Base-by-base conservation (phyloP, 495 filamentous ascomycete genomes). In the Delitschia confertaspora region DNA sequence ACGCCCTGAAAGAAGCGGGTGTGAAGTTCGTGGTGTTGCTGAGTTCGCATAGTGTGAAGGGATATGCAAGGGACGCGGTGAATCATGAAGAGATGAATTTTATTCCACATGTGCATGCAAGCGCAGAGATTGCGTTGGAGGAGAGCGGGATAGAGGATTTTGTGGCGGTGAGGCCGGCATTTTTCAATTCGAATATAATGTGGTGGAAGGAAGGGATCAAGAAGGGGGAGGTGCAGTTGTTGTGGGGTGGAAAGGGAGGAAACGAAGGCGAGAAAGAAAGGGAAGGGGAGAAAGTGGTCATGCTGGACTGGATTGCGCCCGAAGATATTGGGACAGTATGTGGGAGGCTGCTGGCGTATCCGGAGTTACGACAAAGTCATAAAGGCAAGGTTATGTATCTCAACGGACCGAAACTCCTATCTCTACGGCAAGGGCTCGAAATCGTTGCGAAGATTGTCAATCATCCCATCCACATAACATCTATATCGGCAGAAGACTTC, bases 21-120 rank as follows among this genome's bases (percentile, higher is more conserved):
- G 41, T 54, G 14, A 36, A 41, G 16, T 45, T 42, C 17, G 26
- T 49, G 8, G 45, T 51, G 34, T 36, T 55, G 31, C 23, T 55
- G 2, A 50, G 45, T 36, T 45, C 37, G 5, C 40, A 17, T 16
- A 37, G 13, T 24, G 19, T 16, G 23, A 13, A 9, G 40, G n/a
- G n/a, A n/a, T n/a, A n/a, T n/a, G 38, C 14, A 2, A 6, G 21
- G 18, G n/a, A 10, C 21, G 18, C 9, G 19, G n/a, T 14, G 41
- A 40, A 13, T 22, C 42, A 35, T 6, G 23, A 9, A 6, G 24
- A 4, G 6, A n/a, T n/a, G n/a, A 36, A 51, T 9, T 14, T 46
- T 20, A 51, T 55, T 29, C 29, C 47, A 4, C 44, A 31, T 10
- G 13, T 51, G 2, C 47, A 55, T 20, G 51, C 51, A 3, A 23